Percentiles rank a stretch among this genome's conserved stretches.
Evolutionary conservation across 2,329 filamentous ascomycete species (phyloP).

Genomic region (Huntiella savannae): DNA sequence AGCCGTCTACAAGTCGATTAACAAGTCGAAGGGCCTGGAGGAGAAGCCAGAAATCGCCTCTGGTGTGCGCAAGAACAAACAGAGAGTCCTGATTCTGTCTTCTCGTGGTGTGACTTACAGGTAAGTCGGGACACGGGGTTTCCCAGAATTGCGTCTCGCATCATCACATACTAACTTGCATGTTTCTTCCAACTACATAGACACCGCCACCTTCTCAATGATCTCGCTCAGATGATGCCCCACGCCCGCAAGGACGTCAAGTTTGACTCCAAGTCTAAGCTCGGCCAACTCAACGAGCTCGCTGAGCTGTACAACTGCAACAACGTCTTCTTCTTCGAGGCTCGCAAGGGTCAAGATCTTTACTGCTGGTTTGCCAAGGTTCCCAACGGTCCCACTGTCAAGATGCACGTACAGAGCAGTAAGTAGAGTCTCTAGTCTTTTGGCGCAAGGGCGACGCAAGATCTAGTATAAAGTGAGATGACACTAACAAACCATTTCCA

Average conservation of each 20-base stretch:
- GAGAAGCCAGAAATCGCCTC: constrained; percentile 25
- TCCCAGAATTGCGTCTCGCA: not conserved
- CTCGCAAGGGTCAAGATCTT: constrained; percentile 80
- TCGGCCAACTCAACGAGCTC: constrained; percentile 61
- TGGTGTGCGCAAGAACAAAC: constrained; percentile 43
- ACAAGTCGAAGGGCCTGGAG: constrained; percentile 35
- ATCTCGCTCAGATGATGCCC: constrained; percentile 72
- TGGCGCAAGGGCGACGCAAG: not conserved
- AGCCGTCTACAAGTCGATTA: constrained; percentile 56
- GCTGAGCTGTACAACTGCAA: constrained; percentile 76
- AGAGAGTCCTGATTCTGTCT: constrained; percentile 72
- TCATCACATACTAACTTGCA: not conserved
- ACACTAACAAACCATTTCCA: not conserved
- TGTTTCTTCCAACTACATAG: constrained; percentile 24
- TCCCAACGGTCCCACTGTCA: constrained; percentile 45
- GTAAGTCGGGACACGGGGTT: constrained; percentile 23
- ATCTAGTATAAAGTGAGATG: not conserved
- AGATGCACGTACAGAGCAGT: constrained; percentile 63
- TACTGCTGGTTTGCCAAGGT: constrained; percentile 88
- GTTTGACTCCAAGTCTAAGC: constrained; percentile 86
- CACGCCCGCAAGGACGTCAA: constrained; percentile 91
- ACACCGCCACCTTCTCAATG: constrained; percentile 82
- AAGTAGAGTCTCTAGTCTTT: constrained; percentile 15
- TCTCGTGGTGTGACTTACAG: constrained; percentile 82
- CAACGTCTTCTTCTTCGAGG: constrained; percentile 88